phyloP scores from a whole-genome alignment of 140 eudicot genomes.

The Oenanthe javanica region DNA sequence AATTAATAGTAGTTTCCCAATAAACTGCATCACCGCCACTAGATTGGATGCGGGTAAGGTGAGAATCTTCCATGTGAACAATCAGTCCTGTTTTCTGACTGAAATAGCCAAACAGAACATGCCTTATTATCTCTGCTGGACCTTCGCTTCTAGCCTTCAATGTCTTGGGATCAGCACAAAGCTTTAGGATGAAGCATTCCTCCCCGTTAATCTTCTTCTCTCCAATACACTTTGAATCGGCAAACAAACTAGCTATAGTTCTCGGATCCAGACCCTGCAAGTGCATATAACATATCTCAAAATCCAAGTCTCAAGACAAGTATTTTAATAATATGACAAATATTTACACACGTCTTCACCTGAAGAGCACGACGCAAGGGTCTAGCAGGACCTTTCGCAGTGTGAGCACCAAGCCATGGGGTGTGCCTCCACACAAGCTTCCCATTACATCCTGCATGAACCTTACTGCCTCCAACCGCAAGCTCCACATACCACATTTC shows the following conservation, averaged over 20 bases:
- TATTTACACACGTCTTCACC: slow-evolving; percentile 28
- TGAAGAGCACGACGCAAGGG: slow-evolving; percentile 98
- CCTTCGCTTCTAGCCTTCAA: slow-evolving; percentile 83
- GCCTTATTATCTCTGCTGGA: slow-evolving; percentile 84
- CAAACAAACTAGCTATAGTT: slow-evolving; percentile 80
- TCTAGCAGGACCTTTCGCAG: slow-evolving; percentile 91
- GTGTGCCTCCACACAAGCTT: slow-evolving; percentile 94
- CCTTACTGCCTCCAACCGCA: slow-evolving; percentile 88
- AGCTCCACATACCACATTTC: slow-evolving; percentile 99
- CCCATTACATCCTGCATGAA: slow-evolving; percentile 98
- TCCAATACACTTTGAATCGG: slow-evolving; percentile 70
- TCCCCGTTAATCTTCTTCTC: slow-evolving; percentile 80
- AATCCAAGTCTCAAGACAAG: not conserved
- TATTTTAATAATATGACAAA: not conserved
- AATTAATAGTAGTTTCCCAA: slow-evolving; percentile 82
- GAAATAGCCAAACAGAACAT: slow-evolving; percentile 76
- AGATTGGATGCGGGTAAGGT: slow-evolving; percentile 79
- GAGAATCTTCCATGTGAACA: slow-evolving; percentile 82
- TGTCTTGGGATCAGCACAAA: slow-evolving; percentile 62
- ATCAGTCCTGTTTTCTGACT: slow-evolving; percentile 83
- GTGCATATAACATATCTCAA: slow-evolving; percentile 11
- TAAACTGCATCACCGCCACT: slow-evolving; percentile 74
- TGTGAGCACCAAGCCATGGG: slow-evolving; percentile 96
- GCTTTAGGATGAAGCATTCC: slow-evolving; percentile 82
- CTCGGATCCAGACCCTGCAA: slow-evolving; percentile 86